Conservation (phyloP, 768 basidiomycete species). For the Phanerodontia chrysosporium region DNA sequence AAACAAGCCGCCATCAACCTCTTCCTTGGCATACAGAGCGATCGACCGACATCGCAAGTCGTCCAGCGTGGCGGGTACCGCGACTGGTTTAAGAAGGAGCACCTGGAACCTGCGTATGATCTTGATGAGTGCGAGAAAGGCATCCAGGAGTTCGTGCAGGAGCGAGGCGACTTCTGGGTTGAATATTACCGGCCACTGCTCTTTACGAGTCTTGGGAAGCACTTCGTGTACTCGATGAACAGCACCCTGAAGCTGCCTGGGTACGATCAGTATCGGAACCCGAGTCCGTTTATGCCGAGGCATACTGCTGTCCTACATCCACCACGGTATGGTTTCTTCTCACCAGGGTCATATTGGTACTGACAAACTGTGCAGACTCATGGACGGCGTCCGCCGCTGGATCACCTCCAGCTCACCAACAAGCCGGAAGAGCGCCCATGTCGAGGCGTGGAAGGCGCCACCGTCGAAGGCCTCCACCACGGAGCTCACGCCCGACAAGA, state of each 20-base stretch:
- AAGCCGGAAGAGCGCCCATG: conserved; percentile 36
- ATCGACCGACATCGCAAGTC: conserved; percentile 43
- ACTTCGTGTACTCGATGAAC: conserved; percentile 92
- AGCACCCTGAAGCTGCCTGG: conserved; percentile 80
- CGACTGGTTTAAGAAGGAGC: conserved; percentile 76
- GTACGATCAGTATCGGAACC: conserved; percentile 61
- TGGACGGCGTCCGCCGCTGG: conserved; percentile 78
- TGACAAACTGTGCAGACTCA: conserved; percentile 43
- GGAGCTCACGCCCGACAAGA: conserved; percentile 21
- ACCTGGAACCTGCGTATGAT: conserved; percentile 66
- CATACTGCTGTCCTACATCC: conserved; percentile 33
- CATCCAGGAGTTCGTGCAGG: conserved; percentile 55
- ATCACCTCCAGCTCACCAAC: conserved; percentile 53
- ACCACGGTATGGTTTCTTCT: conserved; percentile 29
- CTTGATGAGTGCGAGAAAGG: conserved; percentile 60
- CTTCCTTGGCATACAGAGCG: conserved; percentile 75
- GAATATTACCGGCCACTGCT: conserved; percentile 84
- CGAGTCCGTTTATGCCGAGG: conserved; percentile 73
- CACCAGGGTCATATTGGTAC: background rate
- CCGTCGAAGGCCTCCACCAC: conserved; percentile 14
- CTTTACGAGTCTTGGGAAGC: conserved; percentile 82
- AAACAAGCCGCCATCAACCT: conserved; percentile 97
- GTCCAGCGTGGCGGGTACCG: conserved; percentile 70
- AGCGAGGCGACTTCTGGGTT: conserved; percentile 75
- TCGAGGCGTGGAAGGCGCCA: conserved; percentile 32